phyloP scores from a whole-genome alignment of 2,329 filamentous ascomycete species.

The Colletotrichum zoysiae region DNA sequence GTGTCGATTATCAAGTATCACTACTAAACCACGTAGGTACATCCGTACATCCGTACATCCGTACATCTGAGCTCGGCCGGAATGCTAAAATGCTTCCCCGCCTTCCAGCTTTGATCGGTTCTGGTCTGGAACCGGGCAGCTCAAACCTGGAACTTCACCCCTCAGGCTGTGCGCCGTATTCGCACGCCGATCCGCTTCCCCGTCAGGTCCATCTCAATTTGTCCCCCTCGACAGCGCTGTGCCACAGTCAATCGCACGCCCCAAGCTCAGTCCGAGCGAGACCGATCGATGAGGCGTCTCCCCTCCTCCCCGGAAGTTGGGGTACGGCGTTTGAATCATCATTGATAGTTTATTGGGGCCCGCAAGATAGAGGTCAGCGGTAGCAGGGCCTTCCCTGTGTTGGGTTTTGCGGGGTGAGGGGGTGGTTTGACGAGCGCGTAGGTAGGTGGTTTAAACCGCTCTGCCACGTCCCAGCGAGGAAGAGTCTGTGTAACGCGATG shows the following conservation, averaged over 20 bases:
- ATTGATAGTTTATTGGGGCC: constrained; percentile 23
- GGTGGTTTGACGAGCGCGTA: not conserved
- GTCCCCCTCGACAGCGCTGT: constrained; percentile 2
- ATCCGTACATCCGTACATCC: not conserved
- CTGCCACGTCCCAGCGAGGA: constrained; percentile 19
- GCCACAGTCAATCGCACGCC: constrained; percentile 25
- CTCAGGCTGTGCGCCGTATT: constrained; percentile 34
- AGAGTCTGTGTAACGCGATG: not conserved
- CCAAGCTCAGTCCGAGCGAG: constrained; percentile 23
- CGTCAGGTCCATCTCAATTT: constrained; percentile 23
- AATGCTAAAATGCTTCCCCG: constrained; percentile 30
- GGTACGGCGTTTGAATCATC: constrained; percentile 20
- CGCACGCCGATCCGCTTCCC: constrained; percentile 14
- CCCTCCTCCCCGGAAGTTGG: constrained; percentile 20
- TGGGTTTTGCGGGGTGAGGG: constrained; percentile 7
- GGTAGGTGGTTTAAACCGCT: not conserved
- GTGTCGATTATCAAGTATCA: not conserved
- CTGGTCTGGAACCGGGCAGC: constrained; percentile 17
- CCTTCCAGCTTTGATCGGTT: constrained; percentile 21
- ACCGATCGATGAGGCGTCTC: constrained; percentile 17
- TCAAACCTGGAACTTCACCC: constrained; percentile 26
- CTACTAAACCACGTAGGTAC: not conserved
- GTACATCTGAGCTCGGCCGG: constrained; percentile 24
- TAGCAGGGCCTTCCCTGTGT: constrained; percentile 25
- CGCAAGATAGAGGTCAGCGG: not conserved